Percentiles rank a stretch among this genome's conserved stretches.
Evolutionary conservation across 1,139 yeast species (phyloP).

Genomic region (Lodderomyces oxycetoniae): DNA sequence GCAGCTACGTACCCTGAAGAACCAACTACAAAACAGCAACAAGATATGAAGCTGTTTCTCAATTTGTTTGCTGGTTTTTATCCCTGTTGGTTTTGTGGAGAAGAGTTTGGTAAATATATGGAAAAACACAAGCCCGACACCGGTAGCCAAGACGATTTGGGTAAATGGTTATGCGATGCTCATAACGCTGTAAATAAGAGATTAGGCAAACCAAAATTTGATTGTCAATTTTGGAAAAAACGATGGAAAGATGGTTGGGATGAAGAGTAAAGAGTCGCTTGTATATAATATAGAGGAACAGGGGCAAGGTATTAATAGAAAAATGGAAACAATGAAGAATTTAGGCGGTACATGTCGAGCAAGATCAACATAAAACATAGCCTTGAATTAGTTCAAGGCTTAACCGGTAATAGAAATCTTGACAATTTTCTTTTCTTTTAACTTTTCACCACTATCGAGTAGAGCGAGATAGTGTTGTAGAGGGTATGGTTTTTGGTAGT

Average conservation of each 20-base stretch:
- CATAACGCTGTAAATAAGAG: constrained; percentile 87
- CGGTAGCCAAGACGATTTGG: constrained; percentile 69
- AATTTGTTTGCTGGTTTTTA: constrained; percentile 72
- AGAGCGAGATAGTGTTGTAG: no score
- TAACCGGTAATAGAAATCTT: no score
- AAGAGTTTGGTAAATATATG: constrained; percentile 69
- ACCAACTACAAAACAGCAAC: constrained; percentile 60
- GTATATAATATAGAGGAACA: no score
- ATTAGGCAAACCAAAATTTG: constrained; percentile 78
- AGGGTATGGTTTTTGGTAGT: no score
- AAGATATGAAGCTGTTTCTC: constrained; percentile 68
- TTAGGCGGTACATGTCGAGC: no score
- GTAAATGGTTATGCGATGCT: constrained; percentile 91
- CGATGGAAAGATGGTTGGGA: constrained; percentile 73
- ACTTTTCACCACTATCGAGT: no score
- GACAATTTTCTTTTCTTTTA: no score
- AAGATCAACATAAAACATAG: no score
- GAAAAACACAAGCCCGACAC: constrained; percentile 60
- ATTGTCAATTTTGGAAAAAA: constrained; percentile 84
- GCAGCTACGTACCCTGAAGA: constrained; percentile 84
- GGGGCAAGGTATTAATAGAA: no score
- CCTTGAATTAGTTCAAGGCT: no score
- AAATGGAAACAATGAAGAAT: no score
- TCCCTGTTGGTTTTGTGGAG: constrained; percentile 95
- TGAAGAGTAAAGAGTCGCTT: constrained; percentile 11